Base-by-base conservation (phyloP, 2,329 filamentous ascomycete species). In the Zasmidium cellare region DNA sequence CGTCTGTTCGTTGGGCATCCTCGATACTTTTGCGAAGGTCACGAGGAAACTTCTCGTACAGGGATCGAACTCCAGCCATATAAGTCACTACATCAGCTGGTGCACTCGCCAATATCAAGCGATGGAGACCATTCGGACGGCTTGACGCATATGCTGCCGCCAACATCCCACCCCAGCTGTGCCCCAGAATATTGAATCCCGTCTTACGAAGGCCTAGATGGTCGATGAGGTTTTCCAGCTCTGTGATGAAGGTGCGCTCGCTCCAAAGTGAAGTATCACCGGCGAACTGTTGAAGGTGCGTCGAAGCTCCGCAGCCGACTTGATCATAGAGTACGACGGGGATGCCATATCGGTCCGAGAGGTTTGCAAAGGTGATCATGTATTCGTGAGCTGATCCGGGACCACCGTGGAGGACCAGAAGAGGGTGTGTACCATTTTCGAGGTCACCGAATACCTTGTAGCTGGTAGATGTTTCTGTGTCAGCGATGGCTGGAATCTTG, bases 91-190 rank as follows among this genome's bases (percentile, higher is more conserved):
- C 47, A 19, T 7, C 14, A 2, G 20, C 47, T 31, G 28, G 47
- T 22, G 47, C 20, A 22, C 47, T 50, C 12, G 47, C 47, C 14
- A 50, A n/a, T 14, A 80, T 64, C 2, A 80, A 61, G 53, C 72
- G 75, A 9, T 69, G 65, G 35, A 80, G 61, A 0, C 75, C 74
- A 19, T 55, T 53, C 3, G 72, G 72, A 25, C 69, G 70, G 11
- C 64, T 62, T 18, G 58, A 53, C 0, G 79, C 80, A 68, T 75
- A 80, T 20, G 73, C 63, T 0, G 72, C 72, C 1, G 68, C 79
- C 0, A 84, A 67, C 77, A 83, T 81, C 0, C 77, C 82, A n/a
- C 82, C 80, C 81, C 81, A 84, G 20, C 74, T 78, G 31, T 83
- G 79, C 1, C 81, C 81, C 1, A 78, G 71, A 0, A 83, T 51